Base-by-base conservation (phyloP, 2,329 filamentous ascomycete species). In the Lithohypha guttulata region DNA sequence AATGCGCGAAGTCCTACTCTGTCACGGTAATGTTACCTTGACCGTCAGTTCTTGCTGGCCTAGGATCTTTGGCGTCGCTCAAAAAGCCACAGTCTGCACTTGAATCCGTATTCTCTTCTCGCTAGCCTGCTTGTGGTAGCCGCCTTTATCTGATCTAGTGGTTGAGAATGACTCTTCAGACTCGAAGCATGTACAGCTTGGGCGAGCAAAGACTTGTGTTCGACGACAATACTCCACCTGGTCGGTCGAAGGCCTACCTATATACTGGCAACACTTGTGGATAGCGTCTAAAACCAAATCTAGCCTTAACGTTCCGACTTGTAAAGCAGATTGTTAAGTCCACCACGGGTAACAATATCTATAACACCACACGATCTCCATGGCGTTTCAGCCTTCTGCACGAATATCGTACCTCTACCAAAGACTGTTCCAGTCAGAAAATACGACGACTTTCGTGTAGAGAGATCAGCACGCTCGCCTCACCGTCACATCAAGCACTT, bases 321-420 rank as follows among this genome's bases (percentile, higher is more conserved):
- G n/a, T n/a, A n/a, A n/a, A n/a, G 26, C 26, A 28, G 26, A 28
- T 28, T 8, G 23, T 25, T 25, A n/a, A 25, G 23, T n/a, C 7
- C 4, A 28, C 26, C 4, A 28, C 26, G 26, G 26, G 26, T 28
- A n/a, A 28, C 15, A 28, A 28, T 28, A 28, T 28, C 29, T 34
- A 34, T 34, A 34, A 22, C 18, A 23, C 15, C 22, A 11, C 23
- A n/a, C 25, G 34, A 37, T 37, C 37, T 25, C 30, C 38, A 11
- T 18, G 34, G 37, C n/a, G 45, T 48, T 10, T 13, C 29, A 20
- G 38, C 46, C 18, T 33, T 11, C 8, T 48, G 34, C 25, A 37
- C 37, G 10, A 18, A 31, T 10, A 39, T 20, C 3, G 29, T n/a
- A n/a, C n/a, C n/a, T n/a, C n/a, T n/a, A n/a, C n/a, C n/a, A n/a